Evolutionary conservation across 495 filamentous ascomycete genomes (phyloP).

Genomic region (Beverwykella pulmonaria): DNA sequence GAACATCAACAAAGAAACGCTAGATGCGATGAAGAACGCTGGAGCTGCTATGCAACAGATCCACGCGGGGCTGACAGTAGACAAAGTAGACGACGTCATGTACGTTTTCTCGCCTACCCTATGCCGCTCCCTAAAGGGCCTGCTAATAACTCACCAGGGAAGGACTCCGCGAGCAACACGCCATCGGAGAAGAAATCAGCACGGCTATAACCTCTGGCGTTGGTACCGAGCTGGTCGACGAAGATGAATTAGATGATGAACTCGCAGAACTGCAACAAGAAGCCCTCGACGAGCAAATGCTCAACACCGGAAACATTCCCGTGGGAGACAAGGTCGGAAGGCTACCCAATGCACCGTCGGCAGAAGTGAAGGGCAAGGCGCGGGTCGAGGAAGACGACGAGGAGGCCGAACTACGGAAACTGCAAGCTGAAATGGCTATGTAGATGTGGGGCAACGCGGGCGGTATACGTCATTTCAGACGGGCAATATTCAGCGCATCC

Average conservation of each 20-base stretch:
- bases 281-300: conserved; percentile 89
- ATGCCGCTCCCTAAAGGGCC: too few relatives aligned
- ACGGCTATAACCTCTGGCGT: conserved; percentile 74
- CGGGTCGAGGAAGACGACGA: conserved; percentile 83
- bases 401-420: conserved; percentile 88
- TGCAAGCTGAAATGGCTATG: conserved; percentile 98
- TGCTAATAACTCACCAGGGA: conserved; percentile 62
- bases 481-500: too few relatives aligned
- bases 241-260: conserved; percentile 77
- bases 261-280: conserved; percentile 82
- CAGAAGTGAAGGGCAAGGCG: conserved; percentile 66
- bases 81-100: conserved; percentile 95
- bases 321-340: conserved; percentile 69
- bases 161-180: conserved; percentile 87
- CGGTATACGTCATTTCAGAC: too few relatives aligned
- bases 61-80: conserved; percentile 84
- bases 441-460: conserved; percentile 40
- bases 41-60: conserved; percentile 87
- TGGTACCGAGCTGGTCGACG: conserved; percentile 75
- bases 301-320: conserved; percentile 78
- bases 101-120: too few relatives aligned
- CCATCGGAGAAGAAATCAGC: conserved; percentile 88
- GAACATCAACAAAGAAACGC: conserved; percentile 97
- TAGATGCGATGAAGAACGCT: conserved; percentile 90
- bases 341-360: conserved; percentile 70